Conservation (phyloP, 2,329 filamentous ascomycete genomes). For the Fusarium tupiense region DNA sequence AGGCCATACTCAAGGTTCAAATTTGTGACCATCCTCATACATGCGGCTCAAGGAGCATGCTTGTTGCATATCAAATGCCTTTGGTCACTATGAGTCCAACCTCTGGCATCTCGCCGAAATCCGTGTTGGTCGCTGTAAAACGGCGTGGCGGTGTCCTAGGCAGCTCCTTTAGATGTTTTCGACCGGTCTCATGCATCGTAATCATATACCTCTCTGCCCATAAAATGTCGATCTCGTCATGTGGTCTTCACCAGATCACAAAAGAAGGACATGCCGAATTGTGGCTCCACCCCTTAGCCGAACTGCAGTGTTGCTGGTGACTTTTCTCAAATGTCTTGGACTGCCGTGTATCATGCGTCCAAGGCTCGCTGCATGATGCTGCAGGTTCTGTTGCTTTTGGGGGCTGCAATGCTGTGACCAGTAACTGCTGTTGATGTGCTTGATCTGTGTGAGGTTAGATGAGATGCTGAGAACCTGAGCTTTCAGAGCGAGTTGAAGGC, state of each 20-base stretch:
- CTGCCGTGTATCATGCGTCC: conserved; percentile 1
- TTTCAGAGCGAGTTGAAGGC: background rate
- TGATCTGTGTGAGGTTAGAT: background rate
- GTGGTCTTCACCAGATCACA: conserved; percentile 3
- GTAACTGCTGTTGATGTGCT: background rate
- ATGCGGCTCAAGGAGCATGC: background rate
- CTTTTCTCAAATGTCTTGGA: conserved; percentile 11
- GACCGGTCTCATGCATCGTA: background rate
- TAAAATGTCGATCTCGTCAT: background rate
- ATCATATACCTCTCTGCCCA: background rate
- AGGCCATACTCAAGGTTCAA: background rate
- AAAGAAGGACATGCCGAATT: background rate
- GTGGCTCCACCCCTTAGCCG: conserved; percentile 26
- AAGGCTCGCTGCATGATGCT: conserved; percentile 17
- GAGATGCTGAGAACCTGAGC: background rate
- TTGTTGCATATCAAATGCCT: background rate
- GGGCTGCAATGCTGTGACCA: background rate
- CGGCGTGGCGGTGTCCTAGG: background rate
- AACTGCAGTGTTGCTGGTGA: background rate
- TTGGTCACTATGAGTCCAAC: background rate
- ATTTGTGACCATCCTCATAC: conserved; percentile 22
- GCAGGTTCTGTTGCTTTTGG: background rate
- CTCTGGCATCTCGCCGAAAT: background rate
- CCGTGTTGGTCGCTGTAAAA: background rate
- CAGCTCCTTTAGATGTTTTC: background rate